A percentile compares a stretch with the other conserved stretches of the same genome.
phyloP scores from a whole-genome alignment of 1,139 yeast species.

The Lodderomyces theae region DNA sequence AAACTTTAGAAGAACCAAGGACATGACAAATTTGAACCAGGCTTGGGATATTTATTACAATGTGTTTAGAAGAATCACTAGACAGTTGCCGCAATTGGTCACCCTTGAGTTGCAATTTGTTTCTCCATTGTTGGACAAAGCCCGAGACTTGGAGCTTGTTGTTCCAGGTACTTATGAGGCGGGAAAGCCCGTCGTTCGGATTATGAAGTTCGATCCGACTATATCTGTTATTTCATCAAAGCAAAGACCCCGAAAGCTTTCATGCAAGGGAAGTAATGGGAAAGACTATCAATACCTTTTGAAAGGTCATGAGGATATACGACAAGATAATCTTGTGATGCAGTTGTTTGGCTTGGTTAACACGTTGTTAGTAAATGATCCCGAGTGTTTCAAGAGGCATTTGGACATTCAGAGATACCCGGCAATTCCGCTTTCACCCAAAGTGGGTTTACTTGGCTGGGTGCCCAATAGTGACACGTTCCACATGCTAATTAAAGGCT shows the following conservation, averaged over 20 bases:
- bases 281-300: constrained; percentile 75
- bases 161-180: constrained; percentile 93
- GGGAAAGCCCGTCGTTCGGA: constrained; percentile 74
- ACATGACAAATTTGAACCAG: constrained; percentile 84
- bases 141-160: constrained; percentile 79
- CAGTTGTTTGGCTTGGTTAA: constrained; percentile 95
- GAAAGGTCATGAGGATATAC: constrained; percentile 97
- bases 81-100: constrained; percentile 85
- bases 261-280: constrained; percentile 86
- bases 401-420: constrained; percentile 88
- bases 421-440: constrained; percentile 94
- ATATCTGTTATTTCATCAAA: constrained; percentile 91
- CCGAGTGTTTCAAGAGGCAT: constrained; percentile 95
- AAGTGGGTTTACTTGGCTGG: constrained; percentile 96
- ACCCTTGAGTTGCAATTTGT: constrained; percentile 89
- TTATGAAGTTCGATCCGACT: constrained; percentile 74
- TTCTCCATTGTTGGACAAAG: constrained; percentile 82
- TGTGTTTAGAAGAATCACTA: constrained; percentile 85
- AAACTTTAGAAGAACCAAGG: constrained; percentile 80
- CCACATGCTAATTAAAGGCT: constrained; percentile 88
- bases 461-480: constrained; percentile 96
- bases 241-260: constrained; percentile 87
- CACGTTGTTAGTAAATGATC: constrained; percentile 81
- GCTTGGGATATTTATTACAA: constrained; percentile 98
- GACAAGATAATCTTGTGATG: constrained; percentile 98